A percentile compares a stretch with the other conserved stretches of the same genome.
These are phyloP conservation scores for Gossypium thurberi DNA, from an alignment of 345 rosid genomes.

Conservation along the genomic window DNA sequence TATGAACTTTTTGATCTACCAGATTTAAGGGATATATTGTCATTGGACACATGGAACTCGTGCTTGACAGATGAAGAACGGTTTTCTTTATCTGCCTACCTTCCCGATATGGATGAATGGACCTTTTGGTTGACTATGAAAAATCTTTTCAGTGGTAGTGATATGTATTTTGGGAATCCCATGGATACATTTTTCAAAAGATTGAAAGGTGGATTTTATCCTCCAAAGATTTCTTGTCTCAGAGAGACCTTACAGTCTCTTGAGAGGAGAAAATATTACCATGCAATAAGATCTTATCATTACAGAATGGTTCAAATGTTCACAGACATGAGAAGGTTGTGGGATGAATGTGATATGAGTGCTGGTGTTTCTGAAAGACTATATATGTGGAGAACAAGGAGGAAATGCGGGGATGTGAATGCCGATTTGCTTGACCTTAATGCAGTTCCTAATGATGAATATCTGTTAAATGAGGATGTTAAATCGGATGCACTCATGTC, in stretches of 20 bases:
- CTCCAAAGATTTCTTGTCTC: slow-evolving; percentile 39
- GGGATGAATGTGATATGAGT: slow-evolving; percentile 33
- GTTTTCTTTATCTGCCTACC: slow-evolving; percentile 43
- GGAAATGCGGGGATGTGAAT: slow-evolving; percentile 24
- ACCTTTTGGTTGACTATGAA: slow-evolving; percentile 44
- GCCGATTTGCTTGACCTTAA: slow-evolving; percentile 48
- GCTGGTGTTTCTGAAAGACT: slow-evolving; percentile 32
- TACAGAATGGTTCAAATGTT: slow-evolving; percentile 36
- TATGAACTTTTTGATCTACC: slow-evolving; percentile 60
- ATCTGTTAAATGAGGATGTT: slow-evolving; percentile 25
- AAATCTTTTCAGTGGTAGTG: slow-evolving; percentile 50
- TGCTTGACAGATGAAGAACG: slow-evolving; percentile 59
- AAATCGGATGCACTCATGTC: slow-evolving; percentile 18
- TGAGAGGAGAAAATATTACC: slow-evolving; percentile 41
- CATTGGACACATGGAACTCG: slow-evolving; percentile 58
- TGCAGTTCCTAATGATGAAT: slow-evolving; percentile 41
- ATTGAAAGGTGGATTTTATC: slow-evolving; percentile 55
- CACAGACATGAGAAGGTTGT: slow-evolving; percentile 36
- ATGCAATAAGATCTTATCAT: slow-evolving; percentile 45
- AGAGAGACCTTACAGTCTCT: slow-evolving; percentile 36
- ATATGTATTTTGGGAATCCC: slow-evolving; percentile 56
- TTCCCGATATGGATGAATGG: slow-evolving; percentile 64
- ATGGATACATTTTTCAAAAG: slow-evolving; percentile 43
- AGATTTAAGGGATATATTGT: slow-evolving; percentile 49
- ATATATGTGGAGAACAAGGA: slow-evolving; percentile 38